Evolutionary conservation across 2,329 filamentous ascomycete species (phyloP).

Genomic region (Aspergillus fijiensis): DNA sequence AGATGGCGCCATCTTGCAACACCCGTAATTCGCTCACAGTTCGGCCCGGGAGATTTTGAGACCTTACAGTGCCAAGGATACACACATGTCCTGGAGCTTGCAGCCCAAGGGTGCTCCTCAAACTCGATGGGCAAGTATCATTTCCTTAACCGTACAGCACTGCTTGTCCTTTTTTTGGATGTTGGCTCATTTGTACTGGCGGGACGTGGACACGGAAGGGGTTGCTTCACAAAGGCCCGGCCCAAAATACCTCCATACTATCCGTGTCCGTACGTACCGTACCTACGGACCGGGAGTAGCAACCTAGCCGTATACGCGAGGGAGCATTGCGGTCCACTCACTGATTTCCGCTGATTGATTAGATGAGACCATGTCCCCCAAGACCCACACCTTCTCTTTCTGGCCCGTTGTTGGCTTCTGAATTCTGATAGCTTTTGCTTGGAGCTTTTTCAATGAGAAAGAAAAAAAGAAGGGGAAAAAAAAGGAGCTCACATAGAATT

Average conservation of each 20-base stretch:
- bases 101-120: no score
- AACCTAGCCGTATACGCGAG: neutral
- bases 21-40: neutral
- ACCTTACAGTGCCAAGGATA: neutral
- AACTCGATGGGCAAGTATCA: no score
- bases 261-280: no score
- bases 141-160: no score
- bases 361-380: constrained; percentile 8
- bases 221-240: no score
- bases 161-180: no score
- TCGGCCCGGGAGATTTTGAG: neutral
- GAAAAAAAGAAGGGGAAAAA: neutral
- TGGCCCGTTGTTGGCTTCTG: neutral
- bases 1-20: constrained; percentile 24
- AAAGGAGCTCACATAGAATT: neutral
- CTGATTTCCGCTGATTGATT: constrained; percentile 13
- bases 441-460: neutral
- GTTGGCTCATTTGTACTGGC: neutral
- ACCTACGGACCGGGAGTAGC: no score
- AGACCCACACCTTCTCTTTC: neutral
- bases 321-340: neutral
- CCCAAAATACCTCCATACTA: no score
- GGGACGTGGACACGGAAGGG: neutral
- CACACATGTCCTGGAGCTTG: neutral
- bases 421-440: constrained; percentile 6